Percentiles rank a stretch among this genome's conserved stretches.
Conservation (phyloP, 108 stramenopile species). For the Skeletonema grethae region DNA sequence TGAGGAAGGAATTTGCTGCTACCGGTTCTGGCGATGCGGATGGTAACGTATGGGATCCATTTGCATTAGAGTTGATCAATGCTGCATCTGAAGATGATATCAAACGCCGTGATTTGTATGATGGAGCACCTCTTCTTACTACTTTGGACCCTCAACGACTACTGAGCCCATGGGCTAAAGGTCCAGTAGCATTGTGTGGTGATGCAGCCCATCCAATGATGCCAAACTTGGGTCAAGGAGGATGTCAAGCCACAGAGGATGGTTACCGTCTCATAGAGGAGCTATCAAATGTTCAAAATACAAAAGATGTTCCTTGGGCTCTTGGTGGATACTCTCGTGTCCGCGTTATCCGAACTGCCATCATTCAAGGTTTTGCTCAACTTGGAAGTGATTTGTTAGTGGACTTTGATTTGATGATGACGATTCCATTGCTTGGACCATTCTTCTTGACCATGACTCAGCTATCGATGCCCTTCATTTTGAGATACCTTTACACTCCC, state of each 20-base stretch:
- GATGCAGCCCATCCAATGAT: slow-evolving; percentile 98
- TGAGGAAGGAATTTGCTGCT: slow-evolving; percentile 82
- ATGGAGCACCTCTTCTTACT: slow-evolving; percentile 88
- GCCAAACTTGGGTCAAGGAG: slow-evolving; percentile 94
- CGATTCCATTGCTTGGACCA: slow-evolving; percentile 89
- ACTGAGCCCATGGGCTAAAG: slow-evolving; percentile 84
- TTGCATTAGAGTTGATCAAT: slow-evolving; percentile 90
- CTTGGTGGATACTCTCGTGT: slow-evolving; percentile 71
- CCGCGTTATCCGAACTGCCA: slow-evolving; percentile 80
- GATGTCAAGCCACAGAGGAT: slow-evolving; percentile 97
- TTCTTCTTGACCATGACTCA: slow-evolving; percentile 92
- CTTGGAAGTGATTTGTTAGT: slow-evolving; percentile 89
- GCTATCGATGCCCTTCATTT: slow-evolving; percentile 89
- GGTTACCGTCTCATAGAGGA: slow-evolving; percentile 92
- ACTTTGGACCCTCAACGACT: slow-evolving; percentile 64
- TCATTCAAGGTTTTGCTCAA: slow-evolving; percentile 88
- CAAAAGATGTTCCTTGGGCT: slow-evolving; percentile 67
- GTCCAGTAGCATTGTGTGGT: slow-evolving; percentile 91
- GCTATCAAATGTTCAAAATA: slow-evolving; percentile 79
- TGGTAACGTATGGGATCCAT: slow-evolving; percentile 92
- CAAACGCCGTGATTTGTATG: slow-evolving; percentile 96
- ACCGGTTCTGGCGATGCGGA: slow-evolving; percentile 71
- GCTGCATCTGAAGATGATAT: slow-evolving; percentile 93
- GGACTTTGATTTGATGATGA: slow-evolving; percentile 95
- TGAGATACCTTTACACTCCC: slow-evolving; percentile 88